Conservation (phyloP, 208 protist genomes). For the Trypanosoma theileri region DNA sequence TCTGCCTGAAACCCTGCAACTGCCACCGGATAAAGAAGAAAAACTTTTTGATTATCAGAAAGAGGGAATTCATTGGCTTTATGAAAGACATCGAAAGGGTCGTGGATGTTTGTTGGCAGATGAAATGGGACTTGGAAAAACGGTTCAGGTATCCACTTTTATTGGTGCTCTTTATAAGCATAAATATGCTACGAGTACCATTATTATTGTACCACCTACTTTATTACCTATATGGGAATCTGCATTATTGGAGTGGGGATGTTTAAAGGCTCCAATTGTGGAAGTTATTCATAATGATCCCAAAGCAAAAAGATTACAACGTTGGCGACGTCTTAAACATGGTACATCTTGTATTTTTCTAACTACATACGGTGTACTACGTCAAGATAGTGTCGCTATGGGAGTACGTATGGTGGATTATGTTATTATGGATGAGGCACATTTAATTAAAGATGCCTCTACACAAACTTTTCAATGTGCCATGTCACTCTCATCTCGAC, state of each 20-base stretch:
- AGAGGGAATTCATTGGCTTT: slow-evolving; percentile 95
- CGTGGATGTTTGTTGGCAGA: slow-evolving; percentile 96
- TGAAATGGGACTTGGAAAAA: slow-evolving; percentile 98
- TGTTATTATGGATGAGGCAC: slow-evolving; percentile 83
- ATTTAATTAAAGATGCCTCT: slow-evolving; percentile 73
- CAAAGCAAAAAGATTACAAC: slow-evolving; percentile 45
- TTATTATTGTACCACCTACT: slow-evolving; percentile 92
- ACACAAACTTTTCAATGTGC: slow-evolving; percentile 62
- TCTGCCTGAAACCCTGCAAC: slow-evolving; percentile 15
- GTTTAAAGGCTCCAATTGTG: slow-evolving; percentile 22
- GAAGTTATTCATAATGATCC: slow-evolving; percentile 63
- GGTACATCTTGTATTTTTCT: slow-evolving; percentile 59
- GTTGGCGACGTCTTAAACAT: slow-evolving; percentile 56
- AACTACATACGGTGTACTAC: slow-evolving; percentile 84
- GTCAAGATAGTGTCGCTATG: slow-evolving; percentile 63
- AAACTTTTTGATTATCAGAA: slow-evolving; percentile 94
- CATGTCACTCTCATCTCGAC: slow-evolving; percentile 55
- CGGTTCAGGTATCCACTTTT: slow-evolving; percentile 94
- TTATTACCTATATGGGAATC: slow-evolving; percentile 93
- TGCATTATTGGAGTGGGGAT: slow-evolving; percentile 81
- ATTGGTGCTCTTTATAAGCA: slow-evolving; percentile 79
- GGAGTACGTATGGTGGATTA: slow-evolving; percentile 68
- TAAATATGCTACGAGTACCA: slow-evolving; percentile 84
- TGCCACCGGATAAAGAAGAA: slow-evolving; percentile 34
- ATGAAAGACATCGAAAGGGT: slow-evolving; percentile 90